Percentiles rank a stretch among this genome's conserved stretches.
Evolutionary conservation across 2,329 filamentous ascomycete species (phyloP).

Genomic region (Diplodia sapinea): DNA sequence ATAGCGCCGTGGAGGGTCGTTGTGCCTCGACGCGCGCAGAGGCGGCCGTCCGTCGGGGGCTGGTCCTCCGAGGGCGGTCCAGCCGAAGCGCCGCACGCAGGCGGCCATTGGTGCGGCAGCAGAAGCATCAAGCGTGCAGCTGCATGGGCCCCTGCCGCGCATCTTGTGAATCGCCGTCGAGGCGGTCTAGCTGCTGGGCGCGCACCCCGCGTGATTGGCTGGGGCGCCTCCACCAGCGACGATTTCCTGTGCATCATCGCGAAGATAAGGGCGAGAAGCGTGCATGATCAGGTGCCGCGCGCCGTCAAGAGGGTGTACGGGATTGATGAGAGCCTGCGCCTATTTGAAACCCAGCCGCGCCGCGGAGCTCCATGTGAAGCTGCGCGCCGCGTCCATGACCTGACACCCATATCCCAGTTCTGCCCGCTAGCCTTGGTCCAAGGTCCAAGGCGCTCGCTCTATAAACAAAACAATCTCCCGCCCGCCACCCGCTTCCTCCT

Average conservation of each 20-base stretch:
- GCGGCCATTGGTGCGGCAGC: neutral
- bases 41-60: neutral
- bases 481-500: conserved; percentile 8
- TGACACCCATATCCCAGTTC: conserved; percentile 13
- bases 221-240: conserved; percentile 21
- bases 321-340: conserved; percentile 6
- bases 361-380: neutral
- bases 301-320: conserved; percentile 11
- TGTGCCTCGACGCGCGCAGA: neutral
- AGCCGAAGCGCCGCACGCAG: neutral
- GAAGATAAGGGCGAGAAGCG: conserved; percentile 24
- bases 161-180: conserved; percentile 20
- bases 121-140: neutral
- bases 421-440: conserved; percentile 14
- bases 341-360: conserved; percentile 22
- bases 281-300: conserved; percentile 22
- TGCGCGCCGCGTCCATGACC: conserved; percentile 1
- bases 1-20: neutral
- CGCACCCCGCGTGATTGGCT: conserved; percentile 5
- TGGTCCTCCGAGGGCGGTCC: neutral
- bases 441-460: conserved; percentile 2
- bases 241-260: conserved; percentile 27
- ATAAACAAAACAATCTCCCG: conserved; percentile 29
- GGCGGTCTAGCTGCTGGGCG: conserved; percentile 12
- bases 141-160: conserved; percentile 16